Evolutionary conservation across 2,329 filamentous ascomycete genomes (phyloP).

Genomic region (Fusarium coicis): DNA sequence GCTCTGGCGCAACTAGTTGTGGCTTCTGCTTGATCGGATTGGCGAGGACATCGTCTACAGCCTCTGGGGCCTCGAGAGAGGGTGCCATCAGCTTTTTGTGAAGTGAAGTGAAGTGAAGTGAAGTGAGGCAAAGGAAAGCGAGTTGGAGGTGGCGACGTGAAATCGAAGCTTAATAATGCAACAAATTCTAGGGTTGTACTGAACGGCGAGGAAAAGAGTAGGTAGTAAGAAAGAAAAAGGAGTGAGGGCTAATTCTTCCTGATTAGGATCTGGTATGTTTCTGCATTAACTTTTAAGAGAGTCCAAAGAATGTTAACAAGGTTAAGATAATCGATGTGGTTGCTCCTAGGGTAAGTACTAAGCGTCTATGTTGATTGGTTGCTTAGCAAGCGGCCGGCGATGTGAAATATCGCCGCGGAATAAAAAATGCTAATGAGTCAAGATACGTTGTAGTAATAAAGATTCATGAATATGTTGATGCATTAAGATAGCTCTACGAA

Average conservation of each 20-base stretch:
- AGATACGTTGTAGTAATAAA: background rate
- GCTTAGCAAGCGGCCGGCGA: constrained; percentile 26
- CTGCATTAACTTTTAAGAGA: background rate
- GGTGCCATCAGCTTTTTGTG: constrained; percentile 72
- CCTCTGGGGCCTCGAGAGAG: constrained; percentile 77
- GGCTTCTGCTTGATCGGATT: constrained; percentile 83
- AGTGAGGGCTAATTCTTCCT: background rate
- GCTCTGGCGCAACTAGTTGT: constrained; percentile 90
- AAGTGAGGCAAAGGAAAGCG: background rate
- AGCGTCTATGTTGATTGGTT: constrained; percentile 37
- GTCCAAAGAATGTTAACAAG: background rate
- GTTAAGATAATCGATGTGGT: constrained; percentile 1
- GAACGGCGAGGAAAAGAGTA: background rate
- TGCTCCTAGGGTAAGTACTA: constrained; percentile 36
- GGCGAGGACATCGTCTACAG: constrained; percentile 75
- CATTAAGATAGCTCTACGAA: background rate
- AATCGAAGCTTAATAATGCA: constrained; percentile 39
- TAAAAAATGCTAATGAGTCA: background rate
- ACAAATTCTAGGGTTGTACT: background rate
- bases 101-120: background rate
- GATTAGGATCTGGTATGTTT: background rate
- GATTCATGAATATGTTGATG: background rate
- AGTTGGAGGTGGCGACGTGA: constrained; percentile 33
- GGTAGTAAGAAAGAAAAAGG: background rate
- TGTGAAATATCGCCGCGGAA: constrained; percentile 6